Base-by-base conservation (phyloP, 225 moss, liverwort and hornwort species). In the Sphagnum contortum region DNA sequence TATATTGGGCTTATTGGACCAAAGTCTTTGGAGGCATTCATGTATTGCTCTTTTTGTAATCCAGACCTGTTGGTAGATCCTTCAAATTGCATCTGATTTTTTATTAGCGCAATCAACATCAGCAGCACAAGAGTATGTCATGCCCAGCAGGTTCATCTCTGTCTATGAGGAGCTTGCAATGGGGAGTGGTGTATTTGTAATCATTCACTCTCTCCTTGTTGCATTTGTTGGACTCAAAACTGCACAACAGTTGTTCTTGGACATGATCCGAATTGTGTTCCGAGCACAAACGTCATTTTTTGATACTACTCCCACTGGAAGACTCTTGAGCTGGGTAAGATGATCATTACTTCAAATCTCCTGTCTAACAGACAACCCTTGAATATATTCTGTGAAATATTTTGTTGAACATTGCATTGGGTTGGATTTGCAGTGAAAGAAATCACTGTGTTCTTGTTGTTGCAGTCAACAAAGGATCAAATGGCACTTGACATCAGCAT, bases 271-370 rank as follows among this genome's bases (percentile, higher is more conserved):
- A 3, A 72, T 71, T 50, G 13, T 86, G 3, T 86, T 86, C 50
- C 63, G 64, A 55, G 86, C 82, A 14, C 84, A 80, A 4, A 84
- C 77, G 80, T 73, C 80, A 1, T 84, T 84, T 57, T 84, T 84
- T 61, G 84, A 84, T 62, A 75, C 70, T 9, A 84, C 84, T 12
- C 84, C 84, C 4, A 70, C 61, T 29, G 80, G 80, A 4, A 77
- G 84, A 63, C 72, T 84, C 61, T 48, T 84, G 12, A 84, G 72
- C 57, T 64, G 84, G 65, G 84, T 83, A 70, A 68, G 67, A 63
- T 44, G 12, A 29, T 29, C 52, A 52, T 52, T 52, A 5, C 9
- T 52, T 9, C 5, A 52, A 52, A 9, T 52, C 2, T 52, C 29
- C 29, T 29, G 29, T 29, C 29, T 29, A 29, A 29, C 29, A 29